phyloP scores from a whole-genome alignment of 305 asterid genomes.

The Fraxinus ornus region DNA sequence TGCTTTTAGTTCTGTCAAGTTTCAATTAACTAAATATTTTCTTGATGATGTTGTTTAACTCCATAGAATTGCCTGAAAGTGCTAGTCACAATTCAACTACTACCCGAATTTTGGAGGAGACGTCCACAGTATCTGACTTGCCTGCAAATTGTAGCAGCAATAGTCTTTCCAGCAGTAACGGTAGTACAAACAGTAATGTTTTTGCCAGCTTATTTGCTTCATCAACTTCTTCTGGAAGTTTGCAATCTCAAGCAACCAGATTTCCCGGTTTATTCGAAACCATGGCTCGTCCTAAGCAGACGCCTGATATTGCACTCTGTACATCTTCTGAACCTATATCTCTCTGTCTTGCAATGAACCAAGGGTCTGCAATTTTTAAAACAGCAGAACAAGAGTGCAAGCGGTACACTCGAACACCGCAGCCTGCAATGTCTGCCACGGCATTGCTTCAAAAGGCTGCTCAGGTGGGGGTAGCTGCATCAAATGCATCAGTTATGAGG shows the following conservation, averaged over 20 bases:
- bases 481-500: slow-evolving; percentile 64
- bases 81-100: slow-evolving; percentile 32
- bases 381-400: slow-evolving; percentile 60
- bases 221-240: slow-evolving; percentile 52
- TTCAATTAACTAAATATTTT: slow-evolving; percentile 18
- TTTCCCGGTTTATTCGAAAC: slow-evolving; percentile 47
- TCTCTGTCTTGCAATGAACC: slow-evolving; percentile 73
- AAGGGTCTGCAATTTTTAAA: slow-evolving; percentile 58
- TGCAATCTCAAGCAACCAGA: slow-evolving; percentile 48
- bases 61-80: slow-evolving; percentile 45
- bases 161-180: slow-evolving; percentile 50
- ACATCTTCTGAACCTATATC: slow-evolving; percentile 63
- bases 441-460: slow-evolving; percentile 91
- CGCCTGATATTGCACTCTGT: slow-evolving; percentile 32
- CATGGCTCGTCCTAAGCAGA: slow-evolving; percentile 33
- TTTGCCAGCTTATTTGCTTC: slow-evolving; percentile 76
- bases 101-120: slow-evolving; percentile 45
- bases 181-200: slow-evolving; percentile 57
- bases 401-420: slow-evolving; percentile 64
- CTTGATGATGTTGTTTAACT: slow-evolving; percentile 17
- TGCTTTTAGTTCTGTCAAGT: slow-evolving; percentile 25
- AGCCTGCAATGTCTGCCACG: slow-evolving; percentile 84
- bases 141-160: slow-evolving; percentile 47
- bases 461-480: slow-evolving; percentile 70
- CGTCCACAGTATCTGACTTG: slow-evolving; percentile 27